Evolutionary conservation across 2,329 filamentous ascomycete genomes (phyloP).

Genomic region (Neopestalotiopsis clavispora): DNA sequence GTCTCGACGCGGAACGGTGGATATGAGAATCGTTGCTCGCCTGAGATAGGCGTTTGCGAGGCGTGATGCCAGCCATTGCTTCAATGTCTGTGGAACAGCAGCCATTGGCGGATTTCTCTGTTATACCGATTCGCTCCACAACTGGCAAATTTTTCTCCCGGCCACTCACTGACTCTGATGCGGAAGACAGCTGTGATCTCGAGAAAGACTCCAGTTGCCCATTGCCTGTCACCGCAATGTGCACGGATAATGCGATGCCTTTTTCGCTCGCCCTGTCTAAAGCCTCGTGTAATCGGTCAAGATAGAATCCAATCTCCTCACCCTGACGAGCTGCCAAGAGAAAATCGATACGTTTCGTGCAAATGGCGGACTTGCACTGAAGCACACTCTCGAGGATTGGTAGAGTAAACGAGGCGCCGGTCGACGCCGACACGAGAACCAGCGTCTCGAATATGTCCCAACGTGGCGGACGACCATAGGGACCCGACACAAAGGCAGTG

Average conservation of each 20-base stretch:
- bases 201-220: constrained; percentile 29
- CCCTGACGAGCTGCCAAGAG: constrained; percentile 55
- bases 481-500: constrained; percentile 58
- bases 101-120: constrained; percentile 29
- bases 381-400: constrained; percentile 63
- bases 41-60: constrained; percentile 24
- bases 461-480: constrained; percentile 58
- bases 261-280: constrained; percentile 45
- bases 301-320: constrained; percentile 61
- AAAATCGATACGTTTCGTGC: constrained; percentile 58
- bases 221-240: constrained; percentile 57
- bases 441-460: constrained; percentile 66
- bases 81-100: constrained; percentile 16
- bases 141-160: constrained; percentile 30
- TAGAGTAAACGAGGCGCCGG: constrained; percentile 65
- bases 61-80: neutral
- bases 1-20: constrained; percentile 50
- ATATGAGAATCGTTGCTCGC: constrained; percentile 45
- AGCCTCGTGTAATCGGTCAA: constrained; percentile 51
- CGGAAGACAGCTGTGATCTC: constrained; percentile 22
- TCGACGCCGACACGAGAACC: constrained; percentile 65
- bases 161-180: constrained; percentile 21
- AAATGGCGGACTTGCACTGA: constrained; percentile 44
- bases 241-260: constrained; percentile 55
- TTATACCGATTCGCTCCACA: constrained; percentile 19